A percentile compares a stretch with the other conserved stretches of the same genome.
phyloP scores from a whole-genome alignment of 257 asterid species.

The Solanum rostratum region DNA sequence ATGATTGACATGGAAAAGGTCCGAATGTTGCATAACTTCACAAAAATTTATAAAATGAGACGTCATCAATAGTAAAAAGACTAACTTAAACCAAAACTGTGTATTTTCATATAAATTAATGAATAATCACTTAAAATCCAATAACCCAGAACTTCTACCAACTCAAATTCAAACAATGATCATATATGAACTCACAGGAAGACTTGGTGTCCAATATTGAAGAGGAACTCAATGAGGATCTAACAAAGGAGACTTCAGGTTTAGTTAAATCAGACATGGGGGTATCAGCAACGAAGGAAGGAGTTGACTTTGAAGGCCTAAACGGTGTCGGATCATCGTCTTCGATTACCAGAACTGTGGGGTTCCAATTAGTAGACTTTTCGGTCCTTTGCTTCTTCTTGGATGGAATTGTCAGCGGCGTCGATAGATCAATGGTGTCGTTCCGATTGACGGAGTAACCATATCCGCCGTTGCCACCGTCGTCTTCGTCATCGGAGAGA shows the following conservation, averaged over 20 bases:
- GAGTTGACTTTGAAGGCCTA: constrained; percentile 18
- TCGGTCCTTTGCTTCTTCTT: constrained; percentile 58
- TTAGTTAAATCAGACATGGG: constrained; percentile 27
- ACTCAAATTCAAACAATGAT: not conserved
- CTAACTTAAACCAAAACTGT: not conserved
- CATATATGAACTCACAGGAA: constrained; percentile 16
- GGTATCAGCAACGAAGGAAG: constrained; percentile 45
- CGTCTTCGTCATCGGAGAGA: constrained; percentile 41
- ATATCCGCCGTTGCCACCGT: not conserved
- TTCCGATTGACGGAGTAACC: not conserved
- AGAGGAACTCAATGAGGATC: constrained; percentile 20
- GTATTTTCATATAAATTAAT: not conserved
- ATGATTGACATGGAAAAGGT: not conserved
- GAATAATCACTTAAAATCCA: not conserved
- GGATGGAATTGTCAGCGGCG: constrained; percentile 40
- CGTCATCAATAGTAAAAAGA: not conserved
- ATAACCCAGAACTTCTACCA: not conserved
- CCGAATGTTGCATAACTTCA: not conserved
- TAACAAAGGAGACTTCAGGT: constrained; percentile 23
- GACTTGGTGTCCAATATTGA: not conserved
- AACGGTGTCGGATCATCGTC: constrained; percentile 61
- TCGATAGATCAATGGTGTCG: constrained; percentile 46
- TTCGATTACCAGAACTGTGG: constrained; percentile 52
- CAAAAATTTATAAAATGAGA: not conserved
- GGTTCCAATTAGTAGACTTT: constrained; percentile 20